Base-by-base conservation (phyloP, 139 green algal species). In the Chlorella sp. region DNA sequence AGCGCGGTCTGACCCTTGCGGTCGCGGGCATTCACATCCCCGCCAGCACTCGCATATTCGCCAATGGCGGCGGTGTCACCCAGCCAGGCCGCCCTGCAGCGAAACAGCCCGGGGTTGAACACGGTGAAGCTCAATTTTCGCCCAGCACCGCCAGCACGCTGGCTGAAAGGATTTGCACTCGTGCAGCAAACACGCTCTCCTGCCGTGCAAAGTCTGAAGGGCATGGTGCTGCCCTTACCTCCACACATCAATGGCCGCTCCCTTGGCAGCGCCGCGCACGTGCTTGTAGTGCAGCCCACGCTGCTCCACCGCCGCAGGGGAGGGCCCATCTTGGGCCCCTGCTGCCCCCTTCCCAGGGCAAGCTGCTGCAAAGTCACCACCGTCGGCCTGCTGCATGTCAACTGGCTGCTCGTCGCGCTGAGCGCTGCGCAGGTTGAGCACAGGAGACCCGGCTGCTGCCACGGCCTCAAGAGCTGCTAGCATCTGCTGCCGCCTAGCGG, bases 31-130 rank as follows among this genome's bases (percentile, higher is more conserved):
- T 84, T 36, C 64, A 78, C 36, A 26, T 78, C 63, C 21, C 83
- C 83, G 5, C 83, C 83, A 9, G 74, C 83, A 9, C 64, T 32
- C 23, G 73, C 74, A 34, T 80, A 87, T 38, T 64, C 63, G 0
- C 12, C 63, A 12, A 87, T 36, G 12, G 74, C 74, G 2, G 63
- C 34, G 5, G 38, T 69, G 57, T 87, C 83, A 13, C 83, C 83
- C 64, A 87, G 73, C 83, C 83, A 87, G 47, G 83, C 74, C 3
- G 83, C 83, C 28, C 83, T 86, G 69, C 41, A 39, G 34, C 44
- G 44, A 51, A 51, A 51, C 44, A 51, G 44, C 44, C n/a, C n/a
- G n/a, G n/a, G n/a, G n/a, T n/a, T n/a, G n/a, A n/a, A n/a, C n/a
- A n/a, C n/a, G n/a, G n/a, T n/a, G n/a, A n/a, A n/a, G n/a, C n/a